Percentiles rank a stretch among this genome's conserved stretches.
Conservation (phyloP, 331 rosid genomes). For the Pyrus hybrid region DNA sequence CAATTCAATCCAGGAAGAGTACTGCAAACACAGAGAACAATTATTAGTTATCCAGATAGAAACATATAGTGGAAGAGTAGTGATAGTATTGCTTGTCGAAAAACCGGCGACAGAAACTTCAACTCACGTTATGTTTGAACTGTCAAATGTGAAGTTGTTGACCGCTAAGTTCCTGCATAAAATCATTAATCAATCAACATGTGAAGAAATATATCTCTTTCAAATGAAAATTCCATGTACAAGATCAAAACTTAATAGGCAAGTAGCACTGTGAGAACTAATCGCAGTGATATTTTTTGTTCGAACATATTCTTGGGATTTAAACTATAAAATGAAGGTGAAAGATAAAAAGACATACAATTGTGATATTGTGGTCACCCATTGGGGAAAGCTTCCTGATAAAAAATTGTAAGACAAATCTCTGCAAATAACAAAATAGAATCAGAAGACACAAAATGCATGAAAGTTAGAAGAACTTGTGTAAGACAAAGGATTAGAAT, state of each 20-base stretch:
- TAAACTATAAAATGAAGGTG: too few species aligned
- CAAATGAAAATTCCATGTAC: background rate
- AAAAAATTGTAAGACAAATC: too few species aligned
- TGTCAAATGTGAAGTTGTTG: slow-evolving; percentile 15
- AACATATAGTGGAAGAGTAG: background rate
- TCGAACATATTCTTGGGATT: background rate
- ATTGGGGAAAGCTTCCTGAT: too few species aligned
- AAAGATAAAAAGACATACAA: too few species aligned
- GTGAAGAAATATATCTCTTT: background rate
- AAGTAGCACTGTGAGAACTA: background rate
- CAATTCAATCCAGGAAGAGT: slow-evolving; percentile 10
- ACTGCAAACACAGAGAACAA: slow-evolving; percentile 3
- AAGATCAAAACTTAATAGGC: background rate
- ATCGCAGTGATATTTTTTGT: background rate
- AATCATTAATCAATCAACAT: background rate
- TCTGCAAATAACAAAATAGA: too few species aligned
- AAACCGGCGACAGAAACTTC: background rate
- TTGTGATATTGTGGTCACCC: too few species aligned
- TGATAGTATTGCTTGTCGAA: background rate
- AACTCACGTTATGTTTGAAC: slow-evolving; percentile 10
- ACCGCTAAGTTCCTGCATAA: slow-evolving; percentile 22
- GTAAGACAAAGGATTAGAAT: too few species aligned
- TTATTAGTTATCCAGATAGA: background rate
- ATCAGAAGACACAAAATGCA: too few species aligned
- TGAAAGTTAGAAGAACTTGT: too few species aligned